These are phyloP conservation scores for Hymenoscyphus occultus DNA, from an alignment of 2,329 filamentous ascomycete species.

Conservation along the genomic window DNA sequence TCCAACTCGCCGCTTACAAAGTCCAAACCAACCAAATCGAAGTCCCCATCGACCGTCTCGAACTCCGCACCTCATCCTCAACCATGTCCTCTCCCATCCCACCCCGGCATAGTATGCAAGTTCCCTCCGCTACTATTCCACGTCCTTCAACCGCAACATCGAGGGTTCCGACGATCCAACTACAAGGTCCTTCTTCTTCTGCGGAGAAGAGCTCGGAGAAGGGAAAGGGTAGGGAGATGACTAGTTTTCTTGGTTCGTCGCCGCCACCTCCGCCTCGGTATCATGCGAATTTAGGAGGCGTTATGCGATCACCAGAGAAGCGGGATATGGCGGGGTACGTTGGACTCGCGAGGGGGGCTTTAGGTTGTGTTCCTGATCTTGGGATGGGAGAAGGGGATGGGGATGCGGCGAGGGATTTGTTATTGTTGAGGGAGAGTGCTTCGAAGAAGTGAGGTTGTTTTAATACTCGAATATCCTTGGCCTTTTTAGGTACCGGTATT, in stretches of 20 bases:
- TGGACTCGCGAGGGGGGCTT: neutral
- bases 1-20: conserved; percentile 72
- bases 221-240: neutral
- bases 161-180: neutral
- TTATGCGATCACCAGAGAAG: neutral
- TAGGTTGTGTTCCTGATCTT: neutral
- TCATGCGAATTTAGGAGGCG: neutral
- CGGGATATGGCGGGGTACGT: neutral
- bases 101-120: conserved; percentile 9
- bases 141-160: neutral
- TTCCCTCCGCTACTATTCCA: neutral
- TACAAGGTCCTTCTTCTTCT: neutral
- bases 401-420: conserved; percentile 50
- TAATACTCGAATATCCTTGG: no score
- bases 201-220: neutral
- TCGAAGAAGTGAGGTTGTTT: neutral
- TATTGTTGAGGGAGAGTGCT: conserved; percentile 29
- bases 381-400: conserved; percentile 36
- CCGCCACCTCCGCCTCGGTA: neutral
- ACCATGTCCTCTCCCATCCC: conserved; percentile 18
- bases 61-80: conserved; percentile 38
- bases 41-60: conserved; percentile 60
- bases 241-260: neutral
- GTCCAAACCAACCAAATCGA: conserved; percentile 68
- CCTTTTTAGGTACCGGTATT: neutral